Conservation (phyloP, 192 early-diverging fungal species). For the Helicostylum pulchrum region DNA sequence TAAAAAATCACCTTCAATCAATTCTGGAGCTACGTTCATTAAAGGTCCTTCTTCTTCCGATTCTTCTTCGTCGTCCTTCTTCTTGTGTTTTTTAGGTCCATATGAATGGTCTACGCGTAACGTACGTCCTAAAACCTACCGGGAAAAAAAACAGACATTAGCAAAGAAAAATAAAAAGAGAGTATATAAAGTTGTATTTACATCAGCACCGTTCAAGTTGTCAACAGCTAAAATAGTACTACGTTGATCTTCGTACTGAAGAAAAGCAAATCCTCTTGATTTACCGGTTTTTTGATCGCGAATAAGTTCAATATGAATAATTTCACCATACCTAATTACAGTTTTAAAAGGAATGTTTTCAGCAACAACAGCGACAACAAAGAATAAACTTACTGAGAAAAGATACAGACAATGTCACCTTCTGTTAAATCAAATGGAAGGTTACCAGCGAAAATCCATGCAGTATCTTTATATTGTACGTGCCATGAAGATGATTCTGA, state of each 20-base stretch:
- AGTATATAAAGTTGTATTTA: conserved; percentile 17
- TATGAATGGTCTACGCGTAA: conserved; percentile 77
- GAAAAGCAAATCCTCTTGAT: conserved; percentile 81
- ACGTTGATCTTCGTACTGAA: conserved; percentile 92
- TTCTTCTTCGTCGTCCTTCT: conserved; percentile 50
- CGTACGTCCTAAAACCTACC: conserved; percentile 47
- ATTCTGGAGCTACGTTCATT: conserved; percentile 54
- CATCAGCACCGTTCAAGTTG: conserved; percentile 84
- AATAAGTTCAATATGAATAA: conserved; percentile 86
- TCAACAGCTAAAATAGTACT: conserved; percentile 91
- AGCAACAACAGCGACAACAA: neutral
- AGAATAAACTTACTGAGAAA: conserved; percentile 76
- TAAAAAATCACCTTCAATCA: conserved; percentile 22
- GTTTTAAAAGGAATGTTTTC: neutral
- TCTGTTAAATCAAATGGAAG: conserved; percentile 84
- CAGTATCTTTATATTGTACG: conserved; percentile 82
- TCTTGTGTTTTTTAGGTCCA: conserved; percentile 61
- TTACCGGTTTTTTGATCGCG: conserved; percentile 86
- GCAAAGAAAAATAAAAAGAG: conserved; percentile 3
- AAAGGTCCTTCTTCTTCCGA: conserved; percentile 40
- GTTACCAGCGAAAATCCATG: conserved; percentile 88
- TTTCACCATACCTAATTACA: conserved; percentile 69
- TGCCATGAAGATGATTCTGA: conserved; percentile 79
- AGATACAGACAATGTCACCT: conserved; percentile 88
- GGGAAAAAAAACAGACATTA: neutral